Evolutionary conservation across 192 early-diverging fungal genomes (phyloP), one percentile per base, ranked within the genome.

Genomic region (Jimgerdemannia flammicorona): DNA sequence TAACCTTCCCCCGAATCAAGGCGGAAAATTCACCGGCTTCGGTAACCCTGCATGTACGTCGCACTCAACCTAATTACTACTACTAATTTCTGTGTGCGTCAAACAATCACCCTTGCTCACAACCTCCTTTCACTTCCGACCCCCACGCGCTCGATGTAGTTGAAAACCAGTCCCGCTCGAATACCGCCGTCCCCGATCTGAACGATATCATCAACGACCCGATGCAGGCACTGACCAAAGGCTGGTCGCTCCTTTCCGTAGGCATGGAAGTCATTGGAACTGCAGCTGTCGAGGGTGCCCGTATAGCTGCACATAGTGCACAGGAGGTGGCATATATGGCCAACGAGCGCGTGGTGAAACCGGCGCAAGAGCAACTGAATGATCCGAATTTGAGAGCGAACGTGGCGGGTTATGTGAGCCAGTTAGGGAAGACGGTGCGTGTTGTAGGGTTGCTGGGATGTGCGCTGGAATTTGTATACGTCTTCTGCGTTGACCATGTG

Each of bases 1-100:
- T 19, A 54, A 84, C 59, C 73, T 93, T 64, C 91, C 93, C 40
- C 93, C 93, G 6, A 91, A 77, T 74, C 93, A 94, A 75, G 93
- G 93, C 18, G 93, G 93, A 40, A 91, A 90, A 77, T 94, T 91
- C 74, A 84, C 81, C 9, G 93, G 93, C 0, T 94, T 94, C 71
- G 93, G 93, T 42, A 92, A 88, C 69, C 77, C 87, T 43, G 77
- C 84, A 42, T 76, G 79, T 76, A 71, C 74, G 79, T 63, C 19
- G 6, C 18, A 3, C 6, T 73, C 29, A 29, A 29, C 29, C 29
- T 29, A 29, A 29, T 29, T 29, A 29, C 29, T 29, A 29, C 29
- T 29, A 73, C 18, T 40, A 3, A 19, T 42, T 54, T 4, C n/a
- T 20, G 17, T 64, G 68, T 11, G 43, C 29, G 29, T 29, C 29